Evolutionary conservation across 2,329 filamentous ascomycete species (phyloP).

Genomic region (Sclerotinia subarctica): DNA sequence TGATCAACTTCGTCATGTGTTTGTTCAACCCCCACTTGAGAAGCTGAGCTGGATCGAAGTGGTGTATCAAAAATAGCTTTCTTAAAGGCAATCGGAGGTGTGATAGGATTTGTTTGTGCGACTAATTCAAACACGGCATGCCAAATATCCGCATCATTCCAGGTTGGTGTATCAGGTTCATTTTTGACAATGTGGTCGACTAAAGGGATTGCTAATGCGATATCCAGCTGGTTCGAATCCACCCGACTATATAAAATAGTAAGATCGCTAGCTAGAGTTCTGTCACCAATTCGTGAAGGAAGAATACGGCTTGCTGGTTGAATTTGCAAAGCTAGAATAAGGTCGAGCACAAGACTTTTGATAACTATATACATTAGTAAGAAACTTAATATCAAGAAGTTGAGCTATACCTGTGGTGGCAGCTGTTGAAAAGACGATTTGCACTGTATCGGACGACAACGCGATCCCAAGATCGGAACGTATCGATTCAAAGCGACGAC

Average conservation of each 20-base stretch:
- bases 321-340: constrained; percentile 25
- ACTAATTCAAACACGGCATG: constrained; percentile 26
- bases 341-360: constrained; percentile 25
- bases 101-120: constrained; percentile 23
- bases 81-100: not conserved
- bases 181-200: constrained; percentile 27
- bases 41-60: no score
- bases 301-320: constrained; percentile 22
- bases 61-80: no score
- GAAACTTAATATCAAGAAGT: constrained; percentile 8
- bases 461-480: constrained; percentile 24
- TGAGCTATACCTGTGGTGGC: constrained; percentile 20
- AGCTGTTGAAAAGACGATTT: constrained; percentile 25
- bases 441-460: constrained; percentile 24
- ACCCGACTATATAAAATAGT: constrained; percentile 26
- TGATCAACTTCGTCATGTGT: no score
- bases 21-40: no score
- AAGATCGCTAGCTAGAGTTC: constrained; percentile 29
- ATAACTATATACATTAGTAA: constrained; percentile 24
- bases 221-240: constrained; percentile 26
- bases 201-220: constrained; percentile 25
- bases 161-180: constrained; percentile 24
- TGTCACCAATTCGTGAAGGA: constrained; percentile 23
- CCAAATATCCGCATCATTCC: constrained; percentile 28
- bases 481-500: constrained; percentile 27